Conservation (phyloP, 345 rosid genomes). For the Luvunga scandens region DNA sequence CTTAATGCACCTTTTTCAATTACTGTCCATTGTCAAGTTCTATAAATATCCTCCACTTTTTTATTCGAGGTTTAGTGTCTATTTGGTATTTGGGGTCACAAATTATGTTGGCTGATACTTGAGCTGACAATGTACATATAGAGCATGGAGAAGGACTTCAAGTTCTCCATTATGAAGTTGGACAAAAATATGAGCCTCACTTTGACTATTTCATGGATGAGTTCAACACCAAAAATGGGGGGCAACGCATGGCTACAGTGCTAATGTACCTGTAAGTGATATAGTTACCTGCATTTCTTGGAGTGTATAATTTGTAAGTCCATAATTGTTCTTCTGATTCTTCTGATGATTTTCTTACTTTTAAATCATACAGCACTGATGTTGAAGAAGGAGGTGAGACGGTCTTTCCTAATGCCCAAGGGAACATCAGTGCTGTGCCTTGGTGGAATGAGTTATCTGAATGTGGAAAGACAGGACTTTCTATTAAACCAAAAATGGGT, state of each 20-base stretch:
- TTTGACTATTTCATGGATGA: conserved; percentile 88
- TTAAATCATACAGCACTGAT: conserved; percentile 65
- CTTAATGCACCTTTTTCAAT: neutral
- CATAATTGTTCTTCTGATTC: conserved; percentile 3
- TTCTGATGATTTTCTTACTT: conserved; percentile 10
- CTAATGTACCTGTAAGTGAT: conserved; percentile 92
- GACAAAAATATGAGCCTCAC: conserved; percentile 95
- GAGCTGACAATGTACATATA: conserved; percentile 28
- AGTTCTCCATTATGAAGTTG: conserved; percentile 88
- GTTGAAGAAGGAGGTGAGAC: conserved; percentile 99
- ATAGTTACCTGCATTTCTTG: neutral
- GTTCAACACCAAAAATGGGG: conserved; percentile 83
- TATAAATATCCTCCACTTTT: neutral
- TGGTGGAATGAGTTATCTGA: conserved; percentile 93
- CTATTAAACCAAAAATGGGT: conserved; percentile 89
- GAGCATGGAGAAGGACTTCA: conserved; percentile 98
- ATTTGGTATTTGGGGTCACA: neutral
- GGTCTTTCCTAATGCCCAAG: conserved; percentile 86
- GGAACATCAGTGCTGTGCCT: conserved; percentile 73
- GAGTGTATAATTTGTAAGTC: neutral
- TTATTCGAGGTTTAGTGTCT: conserved; percentile 5
- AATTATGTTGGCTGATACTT: conserved; percentile 5
- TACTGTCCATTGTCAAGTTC: neutral
- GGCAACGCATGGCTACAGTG: conserved; percentile 92
- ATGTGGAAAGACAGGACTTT: conserved; percentile 83